Evolutionary conservation across 805 yeast species (phyloP).

Genomic region (Nematodospora valgi): DNA sequence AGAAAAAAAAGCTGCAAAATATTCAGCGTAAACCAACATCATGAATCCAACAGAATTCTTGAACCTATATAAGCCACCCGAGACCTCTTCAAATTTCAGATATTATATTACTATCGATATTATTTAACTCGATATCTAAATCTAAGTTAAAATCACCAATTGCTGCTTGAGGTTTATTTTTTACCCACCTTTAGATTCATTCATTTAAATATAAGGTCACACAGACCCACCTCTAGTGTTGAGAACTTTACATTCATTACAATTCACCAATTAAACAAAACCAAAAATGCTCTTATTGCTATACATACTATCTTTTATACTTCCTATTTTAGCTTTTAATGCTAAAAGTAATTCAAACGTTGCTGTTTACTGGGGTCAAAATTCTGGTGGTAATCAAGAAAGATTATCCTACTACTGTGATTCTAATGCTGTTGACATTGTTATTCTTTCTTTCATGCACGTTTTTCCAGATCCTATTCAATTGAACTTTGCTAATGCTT

Average conservation of each 20-base stretch:
- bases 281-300: background rate
- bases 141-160: no score
- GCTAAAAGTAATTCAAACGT: constrained; percentile 18
- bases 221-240: no score
- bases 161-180: no score
- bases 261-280: background rate
- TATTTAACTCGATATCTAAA: no score
- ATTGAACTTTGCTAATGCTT: constrained; percentile 49
- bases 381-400: constrained; percentile 32
- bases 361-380: constrained; percentile 31
- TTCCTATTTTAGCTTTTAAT: constrained; percentile 9
- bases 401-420: constrained; percentile 53
- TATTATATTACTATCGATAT: no score
- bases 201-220: no score
- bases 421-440: constrained; percentile 65
- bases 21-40: constrained; percentile 4
- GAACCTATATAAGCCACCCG: constrained; percentile 2
- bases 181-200: no score
- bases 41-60: background rate
- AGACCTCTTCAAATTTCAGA: no score
- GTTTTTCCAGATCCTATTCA: constrained; percentile 45
- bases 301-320: constrained; percentile 4
- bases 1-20: constrained; percentile 10
- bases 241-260: constrained; percentile 13
- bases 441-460: constrained; percentile 67